phyloP scores from a whole-genome alignment of 2,329 filamentous ascomycete genomes.

The Ophiosphaerella herpotricha region DNA sequence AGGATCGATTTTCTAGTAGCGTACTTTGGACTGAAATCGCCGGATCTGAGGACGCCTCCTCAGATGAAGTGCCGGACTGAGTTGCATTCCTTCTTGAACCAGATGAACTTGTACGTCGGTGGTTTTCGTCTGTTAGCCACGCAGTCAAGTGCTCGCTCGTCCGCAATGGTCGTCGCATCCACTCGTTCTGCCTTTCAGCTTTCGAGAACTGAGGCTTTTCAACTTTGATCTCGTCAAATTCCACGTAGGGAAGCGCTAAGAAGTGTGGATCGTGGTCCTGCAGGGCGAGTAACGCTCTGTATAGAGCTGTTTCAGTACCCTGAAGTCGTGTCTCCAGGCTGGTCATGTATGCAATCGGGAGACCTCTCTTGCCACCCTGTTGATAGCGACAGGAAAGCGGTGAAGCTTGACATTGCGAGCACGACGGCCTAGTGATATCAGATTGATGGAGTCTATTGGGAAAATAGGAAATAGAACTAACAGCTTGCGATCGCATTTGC shows the following conservation, averaged over 20 bases:
- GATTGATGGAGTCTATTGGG: neutral
- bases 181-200: conserved; percentile 27
- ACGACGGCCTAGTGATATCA: conserved; percentile 22
- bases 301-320: conserved; percentile 31
- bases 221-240: neutral
- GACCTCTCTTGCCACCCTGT: conserved; percentile 31
- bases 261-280: conserved; percentile 3
- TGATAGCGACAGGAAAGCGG: conserved; percentile 25
- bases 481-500: conserved; percentile 34
- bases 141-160: conserved; percentile 22
- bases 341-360: conserved; percentile 32
- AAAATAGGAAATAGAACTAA: conserved; percentile 2
- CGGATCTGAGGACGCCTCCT: too few species aligned
- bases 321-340: conserved; percentile 27
- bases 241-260: neutral
- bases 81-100: neutral
- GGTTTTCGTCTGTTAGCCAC: conserved; percentile 25
- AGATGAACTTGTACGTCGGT: neutral
- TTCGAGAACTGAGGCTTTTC: conserved; percentile 19
- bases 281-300: conserved; percentile 17
- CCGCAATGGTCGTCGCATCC: conserved; percentile 26
- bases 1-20: too few species aligned
- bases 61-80: neutral
- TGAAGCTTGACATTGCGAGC: conserved; percentile 25
- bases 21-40: too few species aligned